Percentiles rank a stretch among this genome's conserved stretches.
Evolutionary conservation across 768 basidiomycete genomes (phyloP).

Genomic region (Neoboletus magnificus): DNA sequence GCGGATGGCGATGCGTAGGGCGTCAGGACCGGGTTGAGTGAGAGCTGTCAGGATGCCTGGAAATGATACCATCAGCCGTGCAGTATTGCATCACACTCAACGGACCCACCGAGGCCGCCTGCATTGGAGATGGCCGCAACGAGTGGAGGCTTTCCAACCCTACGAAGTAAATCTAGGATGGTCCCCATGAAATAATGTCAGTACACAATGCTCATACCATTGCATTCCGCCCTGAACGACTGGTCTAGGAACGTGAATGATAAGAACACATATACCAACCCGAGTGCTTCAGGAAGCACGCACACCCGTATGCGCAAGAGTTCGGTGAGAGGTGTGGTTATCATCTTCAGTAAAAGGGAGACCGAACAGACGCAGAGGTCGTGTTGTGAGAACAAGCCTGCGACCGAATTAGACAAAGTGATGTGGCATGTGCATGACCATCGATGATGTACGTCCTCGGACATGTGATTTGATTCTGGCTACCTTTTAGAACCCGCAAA

Average conservation of each 20-base stretch:
- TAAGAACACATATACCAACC: neutral
- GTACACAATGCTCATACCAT: conserved; percentile 47
- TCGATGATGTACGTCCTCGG: no score
- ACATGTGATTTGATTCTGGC: neutral
- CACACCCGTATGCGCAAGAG: conserved; percentile 66
- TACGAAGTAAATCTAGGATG: conserved; percentile 22
- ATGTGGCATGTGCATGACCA: no score
- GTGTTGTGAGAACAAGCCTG: neutral
- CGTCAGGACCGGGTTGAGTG: conserved; percentile 82
- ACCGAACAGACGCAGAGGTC: neutral
- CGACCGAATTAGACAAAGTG: no score
- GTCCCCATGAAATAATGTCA: neutral
- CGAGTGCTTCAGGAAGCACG: conserved; percentile 21
- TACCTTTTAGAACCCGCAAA: no score
- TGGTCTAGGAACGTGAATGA: conserved; percentile 43
- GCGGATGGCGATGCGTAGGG: conserved; percentile 73
- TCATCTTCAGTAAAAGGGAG: conserved; percentile 27
- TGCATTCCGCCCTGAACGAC: conserved; percentile 90
- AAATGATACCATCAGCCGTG: neutral
- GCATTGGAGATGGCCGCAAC: conserved; percentile 79
- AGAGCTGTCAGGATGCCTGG: conserved; percentile 81
- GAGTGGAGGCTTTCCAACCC: conserved; percentile 78
- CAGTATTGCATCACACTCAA: neutral
- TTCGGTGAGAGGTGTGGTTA: conserved; percentile 58
- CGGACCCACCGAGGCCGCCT: conserved; percentile 64